Base-by-base conservation (phyloP, 768 basidiomycete genomes). In the Termitomyces sp. region DNA sequence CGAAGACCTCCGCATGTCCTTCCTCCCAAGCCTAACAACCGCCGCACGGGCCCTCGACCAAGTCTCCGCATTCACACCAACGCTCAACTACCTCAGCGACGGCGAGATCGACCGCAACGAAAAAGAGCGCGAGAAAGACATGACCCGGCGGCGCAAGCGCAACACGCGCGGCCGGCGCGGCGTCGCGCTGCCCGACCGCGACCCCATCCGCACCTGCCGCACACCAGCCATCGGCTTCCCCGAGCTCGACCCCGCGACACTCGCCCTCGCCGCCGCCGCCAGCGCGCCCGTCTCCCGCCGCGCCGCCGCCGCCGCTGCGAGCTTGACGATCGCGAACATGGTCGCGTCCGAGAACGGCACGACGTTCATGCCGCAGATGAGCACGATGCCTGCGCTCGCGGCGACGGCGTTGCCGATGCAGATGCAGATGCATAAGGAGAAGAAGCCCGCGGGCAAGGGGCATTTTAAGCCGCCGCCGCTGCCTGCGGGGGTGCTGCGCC, bases 51-150 rank as follows among this genome's bases (percentile, higher is more conserved):
- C 92, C 2, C 79, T 85, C 67, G 88, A 93, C 65, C 87, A 93
- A 66, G 88, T 95, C 0, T 26, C 23, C n/a, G 12, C 44, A 2
- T 46, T 85, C 75, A 97, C 94, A 0, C 97, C 97, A 0, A 79
- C 85, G n/a, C 89, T 98, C 67, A 88, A 88, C 71, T 88, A 89
- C 66, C 85, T 97, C 70, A 88, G 86, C 70, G 92, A 93, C 59
- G 88, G 89, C 61, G 95, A 98, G 62, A 82, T 98, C 59, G 93
- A 95, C 63, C 79, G 87, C 57, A 88, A 84, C 63, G 96, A 99
- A 71, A 90, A 89, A 69, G 95, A 97, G 61, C 83, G 94, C 60
- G 97, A 99, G 71, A 94, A 95, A 75, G 95, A 98, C 64, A 80
- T 89, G 64, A 90, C 85, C 64, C 89, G 88, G 69, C 87, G 94